Evolutionary conservation across 441 rosid species (phyloP).

Genomic region (Syzygium malaccense): DNA sequence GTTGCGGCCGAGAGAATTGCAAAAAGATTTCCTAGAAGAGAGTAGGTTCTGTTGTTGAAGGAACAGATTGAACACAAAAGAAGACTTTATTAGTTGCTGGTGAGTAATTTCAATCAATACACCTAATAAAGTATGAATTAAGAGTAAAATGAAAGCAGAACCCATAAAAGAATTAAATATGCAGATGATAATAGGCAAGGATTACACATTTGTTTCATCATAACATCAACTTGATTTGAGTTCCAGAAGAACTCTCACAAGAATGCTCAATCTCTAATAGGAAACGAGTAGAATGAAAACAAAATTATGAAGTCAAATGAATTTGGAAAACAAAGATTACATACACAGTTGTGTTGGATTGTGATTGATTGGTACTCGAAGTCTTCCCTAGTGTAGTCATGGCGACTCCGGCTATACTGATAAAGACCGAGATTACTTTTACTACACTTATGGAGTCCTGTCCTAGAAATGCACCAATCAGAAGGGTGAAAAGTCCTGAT

Average conservation of each 20-base stretch:
- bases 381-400: constrained; percentile 38
- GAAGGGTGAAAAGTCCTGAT: constrained; percentile 42
- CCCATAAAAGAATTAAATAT: background rate
- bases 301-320: background rate
- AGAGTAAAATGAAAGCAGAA: background rate
- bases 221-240: background rate
- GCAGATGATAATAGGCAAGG: background rate
- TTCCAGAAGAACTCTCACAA: background rate
- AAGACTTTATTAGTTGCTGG: background rate
- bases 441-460: constrained; percentile 26
- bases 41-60: constrained; percentile 6
- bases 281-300: constrained; percentile 1
- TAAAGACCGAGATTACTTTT: constrained; percentile 28
- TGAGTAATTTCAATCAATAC: background rate
- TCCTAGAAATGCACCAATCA: constrained; percentile 34
- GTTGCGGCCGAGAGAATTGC: constrained; percentile 34
- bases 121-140: background rate
- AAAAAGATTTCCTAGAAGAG: constrained; percentile 33
- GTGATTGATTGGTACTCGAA: constrained; percentile 19
- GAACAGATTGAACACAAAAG: background rate
- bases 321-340: background rate
- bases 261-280: background rate
- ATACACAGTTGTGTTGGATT: constrained; percentile 11
- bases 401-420: constrained; percentile 49
- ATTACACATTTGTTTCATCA: background rate